Conservation (phyloP, 129 eudicot species). For the Deinandra increscens region DNA sequence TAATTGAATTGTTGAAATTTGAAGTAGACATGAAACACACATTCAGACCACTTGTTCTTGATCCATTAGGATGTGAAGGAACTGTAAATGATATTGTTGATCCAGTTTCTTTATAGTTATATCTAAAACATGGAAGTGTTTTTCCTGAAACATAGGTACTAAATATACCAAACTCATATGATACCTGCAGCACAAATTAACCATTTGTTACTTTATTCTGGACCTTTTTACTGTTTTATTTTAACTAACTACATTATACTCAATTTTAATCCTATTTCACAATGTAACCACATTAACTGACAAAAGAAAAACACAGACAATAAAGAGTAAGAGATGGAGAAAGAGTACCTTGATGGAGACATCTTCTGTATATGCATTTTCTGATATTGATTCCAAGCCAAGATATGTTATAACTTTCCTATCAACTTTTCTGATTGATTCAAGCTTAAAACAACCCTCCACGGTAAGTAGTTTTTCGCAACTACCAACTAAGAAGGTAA, state of each 20-base stretch:
- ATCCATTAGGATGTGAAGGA: neutral
- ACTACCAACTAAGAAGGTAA: rapidly evolving
- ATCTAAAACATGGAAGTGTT: neutral
- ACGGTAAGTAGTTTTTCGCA: neutral
- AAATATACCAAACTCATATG: conserved; percentile 20
- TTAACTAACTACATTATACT: too few relatives aligned
- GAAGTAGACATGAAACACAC: neutral
- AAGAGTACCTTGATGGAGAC: neutral
- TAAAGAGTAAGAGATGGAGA: neutral
- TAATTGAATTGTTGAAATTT: neutral
- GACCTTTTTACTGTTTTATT: too few relatives aligned
- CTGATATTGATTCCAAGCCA: neutral
- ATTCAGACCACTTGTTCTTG: conserved; percentile 11
- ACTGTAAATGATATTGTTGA: conserved; percentile 17
- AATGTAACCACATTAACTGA: too few relatives aligned
- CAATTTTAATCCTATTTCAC: too few relatives aligned
- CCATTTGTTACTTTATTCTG: too few relatives aligned
- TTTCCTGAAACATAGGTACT: neutral
- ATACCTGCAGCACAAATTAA: neutral
- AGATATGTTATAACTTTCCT: neutral
- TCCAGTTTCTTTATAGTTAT: neutral
- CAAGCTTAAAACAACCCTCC: neutral
- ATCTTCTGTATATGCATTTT: neutral
- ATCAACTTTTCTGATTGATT: conserved; percentile 5
- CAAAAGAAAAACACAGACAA: too few relatives aligned